Percentiles rank a stretch among this genome's conserved stretches.
These are phyloP conservation scores for Casuarina glauca DNA, from an alignment of 306 rosid genomes.

Conservation along the genomic window DNA sequence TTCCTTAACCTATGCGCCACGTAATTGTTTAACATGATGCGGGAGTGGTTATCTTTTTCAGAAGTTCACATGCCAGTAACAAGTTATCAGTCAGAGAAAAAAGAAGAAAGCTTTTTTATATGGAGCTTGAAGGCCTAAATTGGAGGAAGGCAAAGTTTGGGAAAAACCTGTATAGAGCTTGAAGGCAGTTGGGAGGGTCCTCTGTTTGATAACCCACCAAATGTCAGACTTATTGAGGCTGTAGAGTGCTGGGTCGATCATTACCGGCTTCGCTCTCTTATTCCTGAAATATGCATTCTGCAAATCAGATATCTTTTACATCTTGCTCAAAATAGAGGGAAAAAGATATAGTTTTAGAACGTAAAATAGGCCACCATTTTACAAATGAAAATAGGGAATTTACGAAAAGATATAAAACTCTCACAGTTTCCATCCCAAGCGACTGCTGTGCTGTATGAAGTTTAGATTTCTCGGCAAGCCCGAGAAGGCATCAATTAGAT, in stretches of 20 bases:
- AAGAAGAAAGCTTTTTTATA: conserved; percentile 2
- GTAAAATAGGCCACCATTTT: not conserved
- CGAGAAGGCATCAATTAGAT: conserved; percentile 79
- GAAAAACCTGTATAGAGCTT: conserved; percentile 87
- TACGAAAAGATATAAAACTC: not conserved
- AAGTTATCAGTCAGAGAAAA: not conserved
- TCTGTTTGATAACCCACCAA: conserved; percentile 86
- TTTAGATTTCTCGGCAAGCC: conserved; percentile 73
- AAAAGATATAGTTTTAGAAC: no score
- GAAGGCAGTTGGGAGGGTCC: conserved; percentile 75
- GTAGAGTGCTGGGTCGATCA: conserved; percentile 83
- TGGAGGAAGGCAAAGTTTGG: not conserved
- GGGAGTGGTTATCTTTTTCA: not conserved
- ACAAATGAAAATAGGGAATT: no score
- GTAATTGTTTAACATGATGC: conserved; percentile 12
- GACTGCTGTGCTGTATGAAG: conserved; percentile 84
- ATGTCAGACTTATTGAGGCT: conserved; percentile 82
- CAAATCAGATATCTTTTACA: not conserved
- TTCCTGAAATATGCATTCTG: conserved; percentile 47
- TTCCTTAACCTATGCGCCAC: conserved; percentile 23
- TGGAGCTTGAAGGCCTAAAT: not conserved
- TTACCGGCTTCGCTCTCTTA: conserved; percentile 83
- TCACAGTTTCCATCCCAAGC: conserved; percentile 88
- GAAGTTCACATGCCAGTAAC: conserved; percentile 35
- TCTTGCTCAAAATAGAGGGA: not conserved